Base-by-base conservation (phyloP, 2,329 filamentous ascomycete species). In the Cryoendolithus antarcticus region DNA sequence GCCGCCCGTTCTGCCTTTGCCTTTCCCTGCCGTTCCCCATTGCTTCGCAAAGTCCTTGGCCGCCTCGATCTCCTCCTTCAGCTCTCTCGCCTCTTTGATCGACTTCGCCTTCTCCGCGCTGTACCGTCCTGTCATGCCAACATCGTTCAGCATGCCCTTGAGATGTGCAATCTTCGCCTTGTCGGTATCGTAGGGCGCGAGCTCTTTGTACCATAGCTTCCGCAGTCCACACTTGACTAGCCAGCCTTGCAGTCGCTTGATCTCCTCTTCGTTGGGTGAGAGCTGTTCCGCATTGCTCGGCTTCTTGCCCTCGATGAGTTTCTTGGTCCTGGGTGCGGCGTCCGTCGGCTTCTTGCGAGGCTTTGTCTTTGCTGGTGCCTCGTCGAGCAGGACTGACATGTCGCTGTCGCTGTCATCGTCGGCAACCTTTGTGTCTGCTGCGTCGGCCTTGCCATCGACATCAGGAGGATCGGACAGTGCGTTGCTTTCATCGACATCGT, bases 171-270 rank as follows among this genome's bases (percentile, higher is more conserved):
- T 84, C 67, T 94, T 95, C 36, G 76, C 84, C 44, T 77, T 81
- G 3, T 72, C 57, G 15, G 88, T 82, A 40, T 79, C 74, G 52
- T 75, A 86, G 39, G 77, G 68, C 58, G 84, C 84, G 21, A 98
- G 71, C 61, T 95, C 86, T 46, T 81, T 77, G 36, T 74, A 75
- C 89, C 91, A 98, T 44, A 95, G 74, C 58, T 95, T 96, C 38
- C 86, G 81, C 40, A 95, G 76, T 24, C 89, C 89, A 54, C 89
- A 98, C 61, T 95, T 94, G 34, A 80, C 64, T 5, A 98, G 72
- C 61, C 89, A 86, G 6, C 77, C 75, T 62, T 96, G 89, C 3
- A 96, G 69, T 35, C 79, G 82, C 61, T 94, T 96, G 56, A 95
- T 82, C 58, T 93, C 83, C 3, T 74, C 77, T 43, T 85, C 76